These are phyloP conservation scores for Phylloporus rhodoxanthus DNA, from an alignment of 768 basidiomycete genomes.

Conservation along the genomic window DNA sequence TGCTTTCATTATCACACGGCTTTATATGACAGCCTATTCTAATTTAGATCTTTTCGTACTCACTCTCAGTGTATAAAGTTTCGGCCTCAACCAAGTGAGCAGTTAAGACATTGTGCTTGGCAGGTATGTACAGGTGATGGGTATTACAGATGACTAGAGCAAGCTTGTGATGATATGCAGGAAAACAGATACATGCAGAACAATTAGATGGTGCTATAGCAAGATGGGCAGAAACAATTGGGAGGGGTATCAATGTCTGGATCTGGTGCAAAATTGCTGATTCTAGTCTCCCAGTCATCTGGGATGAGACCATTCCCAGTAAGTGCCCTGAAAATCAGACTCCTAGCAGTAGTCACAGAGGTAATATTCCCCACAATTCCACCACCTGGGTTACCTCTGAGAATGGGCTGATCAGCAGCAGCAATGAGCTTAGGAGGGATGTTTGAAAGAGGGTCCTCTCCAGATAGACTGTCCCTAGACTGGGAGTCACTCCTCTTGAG, in stretches of 20 bases:
- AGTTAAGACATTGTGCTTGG: background rate
- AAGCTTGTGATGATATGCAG: background rate
- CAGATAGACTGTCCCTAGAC: background rate
- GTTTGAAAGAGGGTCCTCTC: constrained; percentile 1
- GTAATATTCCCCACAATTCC: constrained; percentile 49
- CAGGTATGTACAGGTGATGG: background rate
- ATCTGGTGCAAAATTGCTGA: constrained; percentile 22
- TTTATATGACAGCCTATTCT: constrained; percentile 4
- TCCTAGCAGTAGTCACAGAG: constrained; percentile 42
- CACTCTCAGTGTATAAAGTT: background rate
- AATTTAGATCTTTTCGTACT: constrained; percentile 4
- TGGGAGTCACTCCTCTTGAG: background rate
- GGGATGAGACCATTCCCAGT: constrained; percentile 24
- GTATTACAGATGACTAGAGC: background rate
- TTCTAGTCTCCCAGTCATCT: constrained; percentile 37
- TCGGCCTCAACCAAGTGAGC: background rate
- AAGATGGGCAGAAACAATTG: constrained; percentile 38
- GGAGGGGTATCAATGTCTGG: constrained; percentile 20
- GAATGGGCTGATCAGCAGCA: constrained; percentile 48
- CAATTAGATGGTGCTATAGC: constrained; percentile 39
- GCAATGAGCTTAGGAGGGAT: constrained; percentile 38
- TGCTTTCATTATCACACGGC: constrained; percentile 6
- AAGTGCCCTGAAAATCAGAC: constrained; percentile 40
- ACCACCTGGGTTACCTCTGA: constrained; percentile 38
- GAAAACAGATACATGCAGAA: background rate